Evolutionary conservation across 768 basidiomycete genomes (phyloP).

Genomic region (Rubroboletus pulcherrimus): DNA sequence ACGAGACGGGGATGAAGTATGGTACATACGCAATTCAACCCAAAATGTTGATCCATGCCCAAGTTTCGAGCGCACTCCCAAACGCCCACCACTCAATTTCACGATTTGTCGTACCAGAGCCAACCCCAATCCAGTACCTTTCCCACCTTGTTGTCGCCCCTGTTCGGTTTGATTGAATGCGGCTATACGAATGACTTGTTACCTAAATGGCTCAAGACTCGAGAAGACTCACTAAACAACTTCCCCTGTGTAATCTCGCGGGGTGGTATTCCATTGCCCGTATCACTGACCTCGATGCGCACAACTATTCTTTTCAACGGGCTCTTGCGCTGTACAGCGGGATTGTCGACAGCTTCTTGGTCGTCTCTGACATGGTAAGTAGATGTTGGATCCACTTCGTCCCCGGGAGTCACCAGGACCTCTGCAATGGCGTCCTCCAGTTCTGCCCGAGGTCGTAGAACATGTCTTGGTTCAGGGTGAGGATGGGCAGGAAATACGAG

Average conservation of each 20-base stretch:
- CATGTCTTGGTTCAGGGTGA: conserved; percentile 10
- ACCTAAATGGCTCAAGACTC: neutral
- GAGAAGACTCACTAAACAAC: conserved; percentile 56
- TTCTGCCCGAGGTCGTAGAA: conserved; percentile 1
- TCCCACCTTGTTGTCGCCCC: conserved; percentile 69
- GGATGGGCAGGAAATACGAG: conserved; percentile 40
- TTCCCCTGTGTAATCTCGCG: conserved; percentile 70
- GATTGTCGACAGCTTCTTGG: neutral
- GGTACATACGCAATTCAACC: conserved; percentile 64
- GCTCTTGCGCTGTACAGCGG: neutral
- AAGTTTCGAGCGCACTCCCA: conserved; percentile 63
- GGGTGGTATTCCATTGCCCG: conserved; percentile 59
- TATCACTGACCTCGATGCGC: conserved; percentile 82
- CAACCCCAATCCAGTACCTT: conserved; percentile 70
- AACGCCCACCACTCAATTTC: conserved; percentile 65
- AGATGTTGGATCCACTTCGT: conserved; percentile 29
- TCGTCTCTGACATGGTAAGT: neutral
- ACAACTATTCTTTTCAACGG: conserved; percentile 66
- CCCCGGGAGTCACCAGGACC: conserved; percentile 25
- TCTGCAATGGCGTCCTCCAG: conserved; percentile 24
- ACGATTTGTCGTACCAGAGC: conserved; percentile 79
- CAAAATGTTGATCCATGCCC: conserved; percentile 82
- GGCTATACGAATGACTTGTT: conserved; percentile 35
- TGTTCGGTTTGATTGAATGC: conserved; percentile 79
- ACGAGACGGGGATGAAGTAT: conserved; percentile 10